Evolutionary conservation across 768 basidiomycete genomes (phyloP).

Genomic region (Boletus rubroflammeus): DNA sequence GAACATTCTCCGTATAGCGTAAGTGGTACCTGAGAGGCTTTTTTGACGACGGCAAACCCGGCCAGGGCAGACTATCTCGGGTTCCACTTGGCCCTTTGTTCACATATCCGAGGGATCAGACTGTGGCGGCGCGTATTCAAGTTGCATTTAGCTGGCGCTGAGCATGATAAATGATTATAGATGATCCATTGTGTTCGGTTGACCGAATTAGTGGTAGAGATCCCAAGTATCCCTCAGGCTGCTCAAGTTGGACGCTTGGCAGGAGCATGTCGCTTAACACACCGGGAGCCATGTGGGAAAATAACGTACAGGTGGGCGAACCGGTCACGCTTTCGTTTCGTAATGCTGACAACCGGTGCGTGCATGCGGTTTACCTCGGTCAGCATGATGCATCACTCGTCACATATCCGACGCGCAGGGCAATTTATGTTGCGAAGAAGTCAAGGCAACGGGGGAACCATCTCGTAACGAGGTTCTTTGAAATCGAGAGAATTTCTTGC

Average conservation of each 20-base stretch:
- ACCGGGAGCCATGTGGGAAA: slow-evolving; percentile 11
- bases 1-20: slow-evolving; percentile 11
- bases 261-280: not conserved
- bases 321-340: not conserved
- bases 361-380: slow-evolving; percentile 4
- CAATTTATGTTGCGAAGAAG: slow-evolving; percentile 12
- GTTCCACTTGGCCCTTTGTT: not conserved
- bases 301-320: not conserved
- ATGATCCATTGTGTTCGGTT: not conserved
- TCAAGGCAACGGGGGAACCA: slow-evolving; percentile 9
- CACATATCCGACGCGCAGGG: slow-evolving; percentile 2
- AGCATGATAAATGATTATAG: not conserved
- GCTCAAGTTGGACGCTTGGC: not conserved
- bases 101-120: not conserved
- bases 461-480: not conserved
- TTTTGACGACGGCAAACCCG: not conserved
- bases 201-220: not conserved
- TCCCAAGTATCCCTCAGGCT: not conserved
- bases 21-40: slow-evolving; percentile 12
- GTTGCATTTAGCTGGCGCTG: not conserved
- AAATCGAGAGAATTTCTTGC: not conserved
- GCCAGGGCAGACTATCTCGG: not conserved
- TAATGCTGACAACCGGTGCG: slow-evolving; percentile 8
- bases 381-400: not conserved
- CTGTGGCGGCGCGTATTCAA: no score